Evolutionary conservation across 139 green algal species (phyloP), one percentile per base, ranked within the genome.

Genomic region (Yamagishiella unicocca): DNA sequence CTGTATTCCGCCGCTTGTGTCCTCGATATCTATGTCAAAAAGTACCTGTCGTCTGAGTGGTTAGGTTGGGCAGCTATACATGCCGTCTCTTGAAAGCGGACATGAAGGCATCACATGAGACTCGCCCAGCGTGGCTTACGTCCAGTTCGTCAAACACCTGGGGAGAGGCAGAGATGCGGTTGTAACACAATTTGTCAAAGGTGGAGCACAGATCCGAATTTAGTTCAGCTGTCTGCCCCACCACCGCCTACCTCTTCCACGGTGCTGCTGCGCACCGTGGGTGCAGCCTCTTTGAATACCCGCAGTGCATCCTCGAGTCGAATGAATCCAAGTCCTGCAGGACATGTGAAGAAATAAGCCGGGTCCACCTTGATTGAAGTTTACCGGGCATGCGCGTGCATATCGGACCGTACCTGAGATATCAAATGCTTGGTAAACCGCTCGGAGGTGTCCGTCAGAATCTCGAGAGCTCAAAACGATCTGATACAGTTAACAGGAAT

Each of bases 91-190:
- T 53, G 37, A 83, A 29, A 12, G 61, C 64, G 7, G 31, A 7
- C 62, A 86, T 77, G 45, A 86, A 86, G 6, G 45, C 43, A 0
- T 86, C 80, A 17, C 80, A 86, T 0, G 64, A 67, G 27, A 86
- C 80, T 1, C 80, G 62, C n/a, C 80, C 80, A 9, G 62, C 53
- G 62, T 24, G 38, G n/a, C 4, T 2, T 8, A 22, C 37, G 80
- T 86, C 80, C 43, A 86, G 64, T 24, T 72, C 62, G 21, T 77
- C 80, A 37, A 78, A 68, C 2, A 53, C 80, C 80, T 86, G 80
- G 7, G 24, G 9, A 25, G 35, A n/a, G 21, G n/a, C n/a, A n/a
- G n/a, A n/a, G n/a, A n/a, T n/a, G n/a, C n/a, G n/a, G n/a, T n/a
- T n/a, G n/a, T n/a, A n/a, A n/a, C n/a, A n/a, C n/a, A n/a, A n/a